These are phyloP conservation scores for Priceomyces medius DNA, from an alignment of 805 yeast genomes.

Conservation along the genomic window DNA sequence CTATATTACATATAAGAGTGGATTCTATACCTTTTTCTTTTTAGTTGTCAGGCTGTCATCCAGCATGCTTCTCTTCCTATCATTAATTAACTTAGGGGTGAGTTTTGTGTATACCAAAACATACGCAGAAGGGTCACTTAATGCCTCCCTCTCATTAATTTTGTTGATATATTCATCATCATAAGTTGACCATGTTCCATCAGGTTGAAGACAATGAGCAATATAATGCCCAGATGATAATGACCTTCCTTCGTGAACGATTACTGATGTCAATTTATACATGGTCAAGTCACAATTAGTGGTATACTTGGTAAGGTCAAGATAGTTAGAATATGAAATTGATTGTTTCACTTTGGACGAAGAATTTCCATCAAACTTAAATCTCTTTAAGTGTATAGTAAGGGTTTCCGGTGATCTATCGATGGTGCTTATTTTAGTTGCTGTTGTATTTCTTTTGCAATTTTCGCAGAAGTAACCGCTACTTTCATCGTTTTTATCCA, in stretches of 20 bases:
- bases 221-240: conserved; percentile 91
- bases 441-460: conserved; percentile 75
- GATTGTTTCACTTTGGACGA: conserved; percentile 86
- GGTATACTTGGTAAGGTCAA: conserved; percentile 67
- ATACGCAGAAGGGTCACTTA: conserved; percentile 86
- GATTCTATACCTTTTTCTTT: neutral
- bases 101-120: conserved; percentile 80
- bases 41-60: neutral
- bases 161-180: conserved; percentile 87
- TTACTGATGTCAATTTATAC: conserved; percentile 78
- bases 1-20: neutral
- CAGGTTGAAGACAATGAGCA: conserved; percentile 89
- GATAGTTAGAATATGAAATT: conserved; percentile 72
- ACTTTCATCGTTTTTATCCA: conserved; percentile 59
- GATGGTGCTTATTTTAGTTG: conserved; percentile 71
- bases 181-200: conserved; percentile 88
- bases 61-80: conserved; percentile 9
- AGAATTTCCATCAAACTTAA: conserved; percentile 78
- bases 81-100: conserved; percentile 46
- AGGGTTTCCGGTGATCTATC: conserved; percentile 85
- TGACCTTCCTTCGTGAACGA: conserved; percentile 93
- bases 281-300: conserved; percentile 32
- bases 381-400: conserved; percentile 83
- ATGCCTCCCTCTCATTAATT: conserved; percentile 68
- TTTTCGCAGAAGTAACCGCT: conserved; percentile 86